Percentiles rank a stretch among this genome's conserved stretches.
phyloP scores from a whole-genome alignment of 2,329 filamentous ascomycete species.

The Claviceps monticola region DNA sequence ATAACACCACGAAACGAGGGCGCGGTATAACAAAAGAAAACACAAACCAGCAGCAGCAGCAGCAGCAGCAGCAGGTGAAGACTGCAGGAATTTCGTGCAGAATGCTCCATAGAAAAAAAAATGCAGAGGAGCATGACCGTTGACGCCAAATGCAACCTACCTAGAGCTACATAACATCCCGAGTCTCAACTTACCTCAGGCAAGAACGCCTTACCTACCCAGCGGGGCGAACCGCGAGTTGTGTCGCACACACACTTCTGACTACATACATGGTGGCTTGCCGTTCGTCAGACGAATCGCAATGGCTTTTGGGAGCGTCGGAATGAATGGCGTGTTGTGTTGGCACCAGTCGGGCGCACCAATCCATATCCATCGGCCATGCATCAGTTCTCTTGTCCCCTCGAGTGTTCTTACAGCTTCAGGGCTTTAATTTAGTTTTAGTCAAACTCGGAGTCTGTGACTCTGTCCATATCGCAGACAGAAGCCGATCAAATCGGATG shows the following conservation, averaged over 20 bases:
- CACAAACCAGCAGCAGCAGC: too few relatives aligned
- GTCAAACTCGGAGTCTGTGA: too few relatives aligned
- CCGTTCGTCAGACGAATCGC: too few relatives aligned
- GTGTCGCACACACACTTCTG: neutral
- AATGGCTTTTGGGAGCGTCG: neutral
- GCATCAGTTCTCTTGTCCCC: neutral
- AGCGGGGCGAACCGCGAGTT: conserved; percentile 1
- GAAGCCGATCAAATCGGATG: too few relatives aligned
- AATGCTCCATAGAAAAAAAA: neutral
- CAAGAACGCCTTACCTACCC: neutral
- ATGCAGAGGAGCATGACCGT: neutral
- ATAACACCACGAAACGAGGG: neutral
- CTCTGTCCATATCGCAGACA: too few relatives aligned
- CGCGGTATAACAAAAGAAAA: neutral
- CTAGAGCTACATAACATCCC: too few relatives aligned
- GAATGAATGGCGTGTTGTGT: neutral
- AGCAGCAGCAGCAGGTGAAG: neutral
- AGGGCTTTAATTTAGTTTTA: too few relatives aligned
- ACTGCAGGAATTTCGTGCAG: too few relatives aligned
- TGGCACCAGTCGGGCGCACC: neutral
- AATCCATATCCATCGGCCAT: neutral
- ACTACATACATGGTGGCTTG: neutral
- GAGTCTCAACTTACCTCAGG: neutral
- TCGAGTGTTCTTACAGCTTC: too few relatives aligned
- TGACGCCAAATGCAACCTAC: neutral